Percentiles rank a stretch among this genome's conserved stretches.
phyloP scores from a whole-genome alignment of 805 yeast genomes.

The Metschnikowia picachoensis region DNA sequence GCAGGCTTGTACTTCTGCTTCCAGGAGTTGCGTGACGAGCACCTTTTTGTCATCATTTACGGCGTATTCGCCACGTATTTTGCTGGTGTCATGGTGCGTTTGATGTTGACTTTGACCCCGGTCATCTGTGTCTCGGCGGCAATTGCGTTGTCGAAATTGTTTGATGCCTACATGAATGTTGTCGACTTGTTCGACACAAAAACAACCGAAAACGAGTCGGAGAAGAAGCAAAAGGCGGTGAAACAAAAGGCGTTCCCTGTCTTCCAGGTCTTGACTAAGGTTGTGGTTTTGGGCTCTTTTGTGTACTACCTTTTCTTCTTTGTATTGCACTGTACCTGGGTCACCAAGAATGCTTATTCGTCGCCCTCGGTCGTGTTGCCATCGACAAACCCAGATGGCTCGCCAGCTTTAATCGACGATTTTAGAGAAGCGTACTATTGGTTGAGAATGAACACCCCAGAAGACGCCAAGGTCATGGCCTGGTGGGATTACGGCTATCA shows the following conservation, averaged over 20 bases:
- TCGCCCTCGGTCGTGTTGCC: conserved; percentile 97
- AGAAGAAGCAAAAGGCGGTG: conserved; percentile 6
- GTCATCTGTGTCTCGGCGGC: conserved; percentile 92
- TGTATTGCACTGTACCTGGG: conserved; percentile 96
- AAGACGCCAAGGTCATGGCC: conserved; percentile 93
- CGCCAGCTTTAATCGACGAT: conserved; percentile 83
- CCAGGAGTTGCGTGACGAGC: conserved; percentile 87
- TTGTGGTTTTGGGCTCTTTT: conserved; percentile 63
- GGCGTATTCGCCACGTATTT: conserved; percentile 93
- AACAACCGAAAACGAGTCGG: background rate
- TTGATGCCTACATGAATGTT: conserved; percentile 77
- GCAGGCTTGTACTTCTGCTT: conserved; percentile 91
- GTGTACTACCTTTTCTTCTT: conserved; percentile 71
- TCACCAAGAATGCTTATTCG: conserved; percentile 90
- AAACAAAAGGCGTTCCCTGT: conserved; percentile 17
- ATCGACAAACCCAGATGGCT: conserved; percentile 79
- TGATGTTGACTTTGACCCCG: conserved; percentile 96
- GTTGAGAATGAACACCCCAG: conserved; percentile 96
- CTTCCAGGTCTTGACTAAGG: conserved; percentile 49
- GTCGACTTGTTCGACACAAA: conserved; percentile 31
- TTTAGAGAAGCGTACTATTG: conserved; percentile 98
- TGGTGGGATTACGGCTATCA: conserved; percentile 99
- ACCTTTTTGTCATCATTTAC: conserved; percentile 87
- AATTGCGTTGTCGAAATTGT: conserved; percentile 76
- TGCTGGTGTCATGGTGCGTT: conserved; percentile 98